These are phyloP conservation scores for Coniella vitis DNA, from an alignment of 2,329 filamentous ascomycete genomes.

Conservation along the genomic window DNA sequence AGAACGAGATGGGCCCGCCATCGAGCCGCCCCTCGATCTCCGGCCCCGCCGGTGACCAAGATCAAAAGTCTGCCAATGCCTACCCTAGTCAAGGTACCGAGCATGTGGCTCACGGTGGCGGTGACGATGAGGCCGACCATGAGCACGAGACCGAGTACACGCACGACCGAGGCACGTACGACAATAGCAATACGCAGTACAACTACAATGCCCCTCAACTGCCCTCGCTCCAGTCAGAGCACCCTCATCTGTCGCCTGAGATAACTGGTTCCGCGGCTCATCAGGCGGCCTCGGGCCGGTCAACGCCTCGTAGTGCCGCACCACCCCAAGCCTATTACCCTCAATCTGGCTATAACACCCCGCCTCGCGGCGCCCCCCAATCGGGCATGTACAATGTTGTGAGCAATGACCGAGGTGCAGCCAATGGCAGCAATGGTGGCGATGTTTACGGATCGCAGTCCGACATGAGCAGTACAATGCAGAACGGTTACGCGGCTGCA, in stretches of 20 bases:
- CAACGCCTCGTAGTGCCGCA: conserved; percentile 74
- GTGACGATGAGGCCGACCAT: conserved; percentile 62
- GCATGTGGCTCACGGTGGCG: conserved; percentile 44
- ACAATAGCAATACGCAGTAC: conserved; percentile 65
- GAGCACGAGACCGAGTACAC: conserved; percentile 81
- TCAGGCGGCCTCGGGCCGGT: conserved; percentile 73
- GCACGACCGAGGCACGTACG: conserved; percentile 71
- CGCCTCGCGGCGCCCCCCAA: conserved; percentile 61
- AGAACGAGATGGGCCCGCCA: conserved; percentile 84
- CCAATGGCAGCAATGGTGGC: conserved; percentile 57
- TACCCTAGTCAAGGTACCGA: conserved; percentile 46
- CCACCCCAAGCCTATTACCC: conserved; percentile 68
- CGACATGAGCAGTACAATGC: conserved; percentile 49
- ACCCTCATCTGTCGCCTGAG: conserved; percentile 71
- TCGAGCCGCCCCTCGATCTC: conserved; percentile 50
- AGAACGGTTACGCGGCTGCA: conserved; percentile 57
- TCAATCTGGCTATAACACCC: conserved; percentile 67
- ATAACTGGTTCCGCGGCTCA: conserved; percentile 76
- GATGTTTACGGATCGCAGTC: conserved; percentile 66
- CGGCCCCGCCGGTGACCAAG: conserved; percentile 49
- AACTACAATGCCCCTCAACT: conserved; percentile 68
- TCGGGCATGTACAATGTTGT: conserved; percentile 90
- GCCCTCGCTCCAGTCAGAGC: conserved; percentile 61
- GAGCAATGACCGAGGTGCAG: conserved; percentile 64
- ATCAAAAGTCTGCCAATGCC: conserved; percentile 60